Base-by-base conservation (phyloP, 2,329 filamentous ascomycete genomes). In the Sporothrix sp. region DNA sequence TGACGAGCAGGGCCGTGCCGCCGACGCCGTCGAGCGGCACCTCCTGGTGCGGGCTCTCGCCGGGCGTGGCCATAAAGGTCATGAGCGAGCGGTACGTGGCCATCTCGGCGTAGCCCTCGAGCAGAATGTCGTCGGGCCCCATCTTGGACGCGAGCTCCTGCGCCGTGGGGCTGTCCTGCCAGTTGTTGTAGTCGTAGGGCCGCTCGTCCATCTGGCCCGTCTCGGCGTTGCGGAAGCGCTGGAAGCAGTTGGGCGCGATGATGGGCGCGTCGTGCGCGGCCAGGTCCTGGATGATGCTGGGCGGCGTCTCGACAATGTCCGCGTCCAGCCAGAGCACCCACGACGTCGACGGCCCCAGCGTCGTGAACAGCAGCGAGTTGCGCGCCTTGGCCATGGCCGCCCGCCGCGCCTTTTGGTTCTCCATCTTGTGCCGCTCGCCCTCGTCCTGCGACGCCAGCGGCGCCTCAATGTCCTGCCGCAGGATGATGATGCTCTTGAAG, bases 241-340 rank as follows among this genome's bases (percentile, higher is more conserved):
- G 93, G 74, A 85, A 96, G 73, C 91, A 97, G 65, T 98, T 98
- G 47, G 93, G 88, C 1, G 90, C 89, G 50, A 97, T 85, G 56
- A 98, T 79, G n/a, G 88, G 78, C 68, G 93, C 88, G 68, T 97
- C 80, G 67, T 94, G 87, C 8, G 73, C 68, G 3, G 93, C 90
- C 18, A 98, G 78, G 63, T 98, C 93, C 65, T 98, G 88, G 58
- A 98, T 95, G 46, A 98, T 72, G 3, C 81, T 77, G 0, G 81
- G 72, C 0, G 91, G 93, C 4, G 87, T 88, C 70, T 98, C 93
- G 58, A 98, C 65, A 56, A 98, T 85, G 65, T 98, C 93, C 33
- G 83, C 78, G 63, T 98, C 93, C 27, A 98, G 75, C 93, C 93
- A 98, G 21, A 98, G 75, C 30, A 98, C 90, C 93, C 93, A 98